Evolutionary conservation across 306 rosid species (phyloP).

Genomic region (Prunus salicina): DNA sequence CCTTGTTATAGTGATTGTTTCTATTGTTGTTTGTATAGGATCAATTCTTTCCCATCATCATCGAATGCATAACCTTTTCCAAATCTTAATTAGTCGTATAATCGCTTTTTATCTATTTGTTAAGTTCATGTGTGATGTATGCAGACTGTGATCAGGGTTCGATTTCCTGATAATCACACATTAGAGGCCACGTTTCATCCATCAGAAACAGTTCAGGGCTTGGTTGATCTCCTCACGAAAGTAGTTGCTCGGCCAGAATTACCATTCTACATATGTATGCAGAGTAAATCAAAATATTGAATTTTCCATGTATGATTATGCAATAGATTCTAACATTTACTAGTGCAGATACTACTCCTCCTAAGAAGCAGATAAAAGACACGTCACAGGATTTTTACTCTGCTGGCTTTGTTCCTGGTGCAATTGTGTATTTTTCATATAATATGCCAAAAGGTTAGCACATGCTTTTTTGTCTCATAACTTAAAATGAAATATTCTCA

Average conservation of each 20-base stretch:
- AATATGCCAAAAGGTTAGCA: slow-evolving; percentile 59
- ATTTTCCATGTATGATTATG: not conserved
- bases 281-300: slow-evolving; percentile 5
- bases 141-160: slow-evolving; percentile 84
- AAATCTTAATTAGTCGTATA: not conserved
- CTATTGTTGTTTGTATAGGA: not conserved
- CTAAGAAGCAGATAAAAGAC: slow-evolving; percentile 70
- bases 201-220: slow-evolving; percentile 72
- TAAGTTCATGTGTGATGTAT: slow-evolving; percentile 23
- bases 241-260: slow-evolving; percentile 68
- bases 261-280: slow-evolving; percentile 82
- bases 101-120: not conserved
- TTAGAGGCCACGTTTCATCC: slow-evolving; percentile 87
- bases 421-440: slow-evolving; percentile 76
- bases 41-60: not conserved
- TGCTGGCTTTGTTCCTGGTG: slow-evolving; percentile 89
- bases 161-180: slow-evolving; percentile 91
- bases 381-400: slow-evolving; percentile 64
- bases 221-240: slow-evolving; percentile 67
- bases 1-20: not conserved
- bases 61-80: not conserved
- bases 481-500: not conserved
- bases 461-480: slow-evolving; percentile 1
- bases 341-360: slow-evolving; percentile 85
- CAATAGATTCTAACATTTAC: slow-evolving; percentile 10